These are phyloP conservation scores for Tolypocladium tropicale DNA, from an alignment of 2,329 filamentous ascomycete species.

Conservation along the genomic window DNA sequence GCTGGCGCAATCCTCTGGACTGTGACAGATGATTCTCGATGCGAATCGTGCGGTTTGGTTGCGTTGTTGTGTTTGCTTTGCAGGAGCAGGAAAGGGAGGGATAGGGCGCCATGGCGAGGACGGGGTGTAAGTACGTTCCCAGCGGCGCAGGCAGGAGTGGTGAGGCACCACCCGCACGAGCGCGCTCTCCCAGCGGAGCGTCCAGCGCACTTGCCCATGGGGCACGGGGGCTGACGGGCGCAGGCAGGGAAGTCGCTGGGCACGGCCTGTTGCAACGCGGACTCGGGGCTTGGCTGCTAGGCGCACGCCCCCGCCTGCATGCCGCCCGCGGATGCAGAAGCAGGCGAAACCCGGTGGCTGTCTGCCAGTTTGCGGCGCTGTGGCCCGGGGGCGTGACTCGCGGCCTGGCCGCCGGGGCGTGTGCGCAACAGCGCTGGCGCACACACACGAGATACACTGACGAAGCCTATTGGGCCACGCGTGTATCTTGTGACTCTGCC, in stretches of 20 bases:
- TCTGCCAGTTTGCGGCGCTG: background rate
- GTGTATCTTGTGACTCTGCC: constrained; percentile 1
- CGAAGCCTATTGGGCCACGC: background rate
- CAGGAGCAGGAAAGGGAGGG: constrained; percentile 23
- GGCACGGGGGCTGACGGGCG: background rate
- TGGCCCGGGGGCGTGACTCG: background rate
- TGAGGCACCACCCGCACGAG: background rate
- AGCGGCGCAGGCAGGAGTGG: background rate
- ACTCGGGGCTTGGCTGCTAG: background rate
- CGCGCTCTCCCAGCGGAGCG: background rate
- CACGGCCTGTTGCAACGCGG: background rate
- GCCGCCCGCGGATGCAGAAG: background rate
- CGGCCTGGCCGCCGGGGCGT: background rate
- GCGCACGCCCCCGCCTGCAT: background rate
- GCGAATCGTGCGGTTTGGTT: constrained; percentile 38
- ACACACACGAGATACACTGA: background rate
- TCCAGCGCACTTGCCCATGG: no score
- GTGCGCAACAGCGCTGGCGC: background rate
- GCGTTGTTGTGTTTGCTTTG: constrained; percentile 39
- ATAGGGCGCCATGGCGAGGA: constrained; percentile 11
- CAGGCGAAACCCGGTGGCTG: background rate
- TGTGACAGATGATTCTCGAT: constrained; percentile 51
- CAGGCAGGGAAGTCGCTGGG: background rate
- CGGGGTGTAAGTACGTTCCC: background rate
- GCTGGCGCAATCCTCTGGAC: constrained; percentile 49